Evolutionary conservation across 2,329 filamentous ascomycete genomes (phyloP).

Genomic region (Alternaria sp.): DNA sequence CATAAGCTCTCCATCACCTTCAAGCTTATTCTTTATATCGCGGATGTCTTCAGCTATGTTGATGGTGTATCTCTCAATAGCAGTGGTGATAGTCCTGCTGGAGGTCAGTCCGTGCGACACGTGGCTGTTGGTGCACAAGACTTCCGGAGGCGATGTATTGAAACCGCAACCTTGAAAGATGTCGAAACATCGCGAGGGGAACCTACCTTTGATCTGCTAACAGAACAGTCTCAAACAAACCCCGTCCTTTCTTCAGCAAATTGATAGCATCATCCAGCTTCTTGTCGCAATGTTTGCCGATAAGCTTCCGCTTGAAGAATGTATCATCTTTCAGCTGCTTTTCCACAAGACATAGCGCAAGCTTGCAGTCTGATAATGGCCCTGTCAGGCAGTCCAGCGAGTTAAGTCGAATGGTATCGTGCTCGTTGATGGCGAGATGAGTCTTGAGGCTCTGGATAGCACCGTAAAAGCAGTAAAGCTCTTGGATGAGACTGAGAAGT

Average conservation of each 20-base stretch:
- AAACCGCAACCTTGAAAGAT: background rate
- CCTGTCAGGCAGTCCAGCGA: background rate
- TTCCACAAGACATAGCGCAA: background rate
- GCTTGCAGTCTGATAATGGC: background rate
- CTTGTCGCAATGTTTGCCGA: background rate
- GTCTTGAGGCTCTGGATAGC: background rate
- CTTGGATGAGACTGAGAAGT: background rate
- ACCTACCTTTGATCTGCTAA: background rate
- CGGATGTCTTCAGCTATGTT: background rate
- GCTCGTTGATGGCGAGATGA: background rate
- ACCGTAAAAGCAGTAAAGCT: background rate
- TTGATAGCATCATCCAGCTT: background rate
- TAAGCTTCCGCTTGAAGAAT: background rate
- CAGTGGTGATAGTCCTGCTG: background rate
- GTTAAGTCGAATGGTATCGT: background rate
- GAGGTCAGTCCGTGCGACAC: rapidly evolving
- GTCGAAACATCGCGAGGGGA: background rate
- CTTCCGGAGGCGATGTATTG: background rate
- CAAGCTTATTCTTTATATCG: background rate
- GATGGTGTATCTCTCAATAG: background rate
- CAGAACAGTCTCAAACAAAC: background rate
- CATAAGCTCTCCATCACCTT: background rate
- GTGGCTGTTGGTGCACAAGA: background rate
- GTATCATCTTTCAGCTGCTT: background rate
- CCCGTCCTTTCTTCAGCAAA: background rate